Base-by-base conservation (phyloP, 164 flowering plant genomes). In the Echeveria elegans region DNA sequence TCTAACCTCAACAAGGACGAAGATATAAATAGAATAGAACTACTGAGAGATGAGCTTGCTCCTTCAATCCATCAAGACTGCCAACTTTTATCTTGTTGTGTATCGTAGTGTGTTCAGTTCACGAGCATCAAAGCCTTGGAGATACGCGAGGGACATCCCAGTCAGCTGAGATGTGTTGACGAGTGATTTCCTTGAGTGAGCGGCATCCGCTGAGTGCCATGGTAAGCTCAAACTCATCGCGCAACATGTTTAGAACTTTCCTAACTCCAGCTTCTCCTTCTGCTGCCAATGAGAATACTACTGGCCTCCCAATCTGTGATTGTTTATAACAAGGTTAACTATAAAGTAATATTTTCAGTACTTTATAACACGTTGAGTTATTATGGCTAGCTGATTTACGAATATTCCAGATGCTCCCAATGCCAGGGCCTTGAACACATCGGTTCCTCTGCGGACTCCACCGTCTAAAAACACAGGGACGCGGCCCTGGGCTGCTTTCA, bases 371-470 rank as follows among this genome's bases (percentile, higher is more conserved):
- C 8, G 2, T 10, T 21, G 29, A 9, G 12, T 23, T 7, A 6
- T 6, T 4, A 19, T 52, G 26, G 58, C 28, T 52, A 7, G 10
- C 23, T 23, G 61, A 75, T 96, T 86, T 79, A 94, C 97, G 76
- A 94, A 91, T 31, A 94, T 76, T 37, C 96, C 96, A 50, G 96
- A 80, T 29, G 99, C 99, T 45, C 99, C 99, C 11, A 94, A 86
- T 23, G 99, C 99, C 72, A 94, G 73, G 69, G 97, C 96, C 69
- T 94, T 94, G 72, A 94, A 91, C 60, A 94, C 97, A 75, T 94
- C 99, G 2, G 99, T 91, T 58, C 99, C 99, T 68, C 97, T 88
- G 4, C 99, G 86, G 28, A 91, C 78, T 0, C 98, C 98, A 59
- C 85, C 82, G 65, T 81, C 85, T 67, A 82, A 71, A 50, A 82